Conservation (phyloP, 805 yeast species). For the Kazachstania africana region DNA sequence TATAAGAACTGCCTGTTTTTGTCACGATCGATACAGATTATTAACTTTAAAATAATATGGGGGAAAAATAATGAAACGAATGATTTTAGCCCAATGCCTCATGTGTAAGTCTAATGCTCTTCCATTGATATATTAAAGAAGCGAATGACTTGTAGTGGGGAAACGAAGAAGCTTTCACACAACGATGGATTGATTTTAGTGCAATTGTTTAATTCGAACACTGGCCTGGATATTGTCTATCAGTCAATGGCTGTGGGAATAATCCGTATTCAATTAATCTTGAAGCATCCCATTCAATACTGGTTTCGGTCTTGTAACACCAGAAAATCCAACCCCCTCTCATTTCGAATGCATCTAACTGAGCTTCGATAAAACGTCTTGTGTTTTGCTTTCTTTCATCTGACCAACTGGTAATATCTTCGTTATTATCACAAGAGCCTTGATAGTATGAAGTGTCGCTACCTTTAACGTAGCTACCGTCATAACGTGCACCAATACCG, state of each 20-base stretch:
- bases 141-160: no score
- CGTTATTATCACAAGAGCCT: conserved; percentile 51
- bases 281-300: conserved; percentile 79
- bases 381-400: conserved; percentile 41
- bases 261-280: conserved; percentile 43
- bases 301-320: conserved; percentile 82
- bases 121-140: no score
- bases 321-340: conserved; percentile 86
- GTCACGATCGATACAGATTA: no score
- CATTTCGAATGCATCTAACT: conserved; percentile 70
- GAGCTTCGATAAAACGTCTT: conserved; percentile 76
- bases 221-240: conserved; percentile 60
- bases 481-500: conserved; percentile 70
- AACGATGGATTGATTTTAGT: no score
- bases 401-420: conserved; percentile 46
- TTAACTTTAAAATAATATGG: no score
- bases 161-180: no score
- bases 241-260: conserved; percentile 72
- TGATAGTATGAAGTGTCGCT: conserved; percentile 28
- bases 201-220: conserved; percentile 26
- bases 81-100: no score
- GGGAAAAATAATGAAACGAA: no score
- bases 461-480: conserved; percentile 36
- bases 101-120: no score
- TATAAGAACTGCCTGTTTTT: no score